These are phyloP conservation scores for Thalia dealbata DNA, from an alignment of 176 grass and related monocot genomes.

Conservation along the genomic window DNA sequence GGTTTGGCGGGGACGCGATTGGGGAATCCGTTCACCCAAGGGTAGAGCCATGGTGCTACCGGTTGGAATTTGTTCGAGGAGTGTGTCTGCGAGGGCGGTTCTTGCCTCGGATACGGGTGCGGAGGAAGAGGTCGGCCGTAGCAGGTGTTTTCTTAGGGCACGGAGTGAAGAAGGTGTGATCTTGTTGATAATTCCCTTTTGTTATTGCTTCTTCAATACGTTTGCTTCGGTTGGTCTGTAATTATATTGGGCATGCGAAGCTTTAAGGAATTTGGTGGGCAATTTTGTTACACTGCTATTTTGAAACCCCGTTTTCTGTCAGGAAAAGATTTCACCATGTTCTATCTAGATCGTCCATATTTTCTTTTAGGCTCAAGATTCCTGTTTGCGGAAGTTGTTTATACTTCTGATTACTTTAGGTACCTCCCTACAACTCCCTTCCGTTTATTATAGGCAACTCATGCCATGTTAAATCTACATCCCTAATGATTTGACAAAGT, in stretches of 20 bases:
- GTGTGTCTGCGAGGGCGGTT: conserved; percentile 38
- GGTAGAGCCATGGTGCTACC: conserved; percentile 20
- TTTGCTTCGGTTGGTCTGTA: neutral
- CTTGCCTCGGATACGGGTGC: conserved; percentile 78
- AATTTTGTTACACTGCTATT: too few species aligned
- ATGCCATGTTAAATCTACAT: too few species aligned
- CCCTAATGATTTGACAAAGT: too few species aligned
- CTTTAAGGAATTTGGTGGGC: neutral
- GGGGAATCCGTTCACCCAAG: conserved; percentile 25
- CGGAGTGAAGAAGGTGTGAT: conserved; percentile 54
- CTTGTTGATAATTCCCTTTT: neutral
- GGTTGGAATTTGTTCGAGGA: conserved; percentile 18
- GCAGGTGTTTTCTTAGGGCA: conserved; percentile 37
- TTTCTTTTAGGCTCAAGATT: too few species aligned
- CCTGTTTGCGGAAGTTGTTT: too few species aligned
- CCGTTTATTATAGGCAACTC: too few species aligned
- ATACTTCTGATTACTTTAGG: too few species aligned
- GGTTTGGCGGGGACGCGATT: conserved; percentile 14
- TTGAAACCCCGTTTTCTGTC: too few species aligned
- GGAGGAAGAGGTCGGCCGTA: conserved; percentile 54
- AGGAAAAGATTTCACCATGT: too few species aligned
- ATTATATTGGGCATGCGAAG: neutral
- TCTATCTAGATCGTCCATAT: too few species aligned
- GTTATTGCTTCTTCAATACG: too few species aligned
- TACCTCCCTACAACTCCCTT: too few species aligned